These are phyloP conservation scores for Penicillium paneum DNA, from an alignment of 2,329 filamentous ascomycete species.

Conservation along the genomic window DNA sequence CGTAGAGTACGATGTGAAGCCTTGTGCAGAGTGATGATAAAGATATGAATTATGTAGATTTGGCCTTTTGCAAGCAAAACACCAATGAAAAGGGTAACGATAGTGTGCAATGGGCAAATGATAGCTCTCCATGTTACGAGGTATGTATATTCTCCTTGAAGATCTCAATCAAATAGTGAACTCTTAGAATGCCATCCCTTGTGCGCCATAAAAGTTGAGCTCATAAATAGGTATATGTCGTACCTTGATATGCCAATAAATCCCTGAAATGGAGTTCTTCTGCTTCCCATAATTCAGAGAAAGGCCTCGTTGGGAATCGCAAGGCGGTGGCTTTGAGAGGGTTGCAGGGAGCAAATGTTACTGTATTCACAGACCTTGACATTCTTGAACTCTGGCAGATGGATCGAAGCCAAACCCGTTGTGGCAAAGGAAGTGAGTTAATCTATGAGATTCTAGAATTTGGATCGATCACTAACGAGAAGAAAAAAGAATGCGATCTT, in stretches of 20 bases:
- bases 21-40: conserved; percentile 12
- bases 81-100: neutral
- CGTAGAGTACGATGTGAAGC: conserved; percentile 63
- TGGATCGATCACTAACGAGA: neutral
- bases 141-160: neutral
- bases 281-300: neutral
- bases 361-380: neutral
- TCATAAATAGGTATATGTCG: neutral
- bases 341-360: neutral
- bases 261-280: neutral
- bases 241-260: neutral
- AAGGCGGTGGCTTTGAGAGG: too few species aligned
- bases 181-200: neutral
- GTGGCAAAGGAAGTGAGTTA: neutral
- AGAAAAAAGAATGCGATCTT: neutral
- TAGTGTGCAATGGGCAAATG: neutral
- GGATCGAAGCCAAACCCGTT: neutral
- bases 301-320: neutral
- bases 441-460: too few species aligned
- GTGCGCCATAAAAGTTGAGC: too few species aligned
- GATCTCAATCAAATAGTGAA: neutral
- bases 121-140: neutral
- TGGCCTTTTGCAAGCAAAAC: neutral
- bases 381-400: neutral
- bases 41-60: neutral